Evolutionary conservation across 2,329 filamentous ascomycete genomes (phyloP).

Genomic region (Stylonectria norvegica): DNA sequence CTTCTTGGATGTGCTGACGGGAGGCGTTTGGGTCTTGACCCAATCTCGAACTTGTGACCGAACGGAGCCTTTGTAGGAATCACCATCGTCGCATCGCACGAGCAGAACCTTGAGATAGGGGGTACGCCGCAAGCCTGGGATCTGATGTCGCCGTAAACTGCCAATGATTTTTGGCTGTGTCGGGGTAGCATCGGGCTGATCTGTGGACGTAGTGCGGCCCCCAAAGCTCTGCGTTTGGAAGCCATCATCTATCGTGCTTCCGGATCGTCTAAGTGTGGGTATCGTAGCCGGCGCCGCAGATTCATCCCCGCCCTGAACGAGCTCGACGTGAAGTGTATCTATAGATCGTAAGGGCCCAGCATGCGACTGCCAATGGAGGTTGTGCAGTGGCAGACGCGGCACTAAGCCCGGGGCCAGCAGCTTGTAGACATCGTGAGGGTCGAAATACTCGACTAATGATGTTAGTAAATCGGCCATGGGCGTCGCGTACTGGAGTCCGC

Average conservation of each 20-base stretch:
- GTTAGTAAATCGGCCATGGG: constrained; percentile 4
- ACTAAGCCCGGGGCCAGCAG: constrained; percentile 74
- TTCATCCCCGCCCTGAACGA: constrained; percentile 62
- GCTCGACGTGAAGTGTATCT: constrained; percentile 84
- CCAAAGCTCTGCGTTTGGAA: constrained; percentile 57
- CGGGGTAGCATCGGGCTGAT: constrained; percentile 36
- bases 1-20: constrained; percentile 52
- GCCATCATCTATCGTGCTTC: constrained; percentile 50
- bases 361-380: constrained; percentile 96
- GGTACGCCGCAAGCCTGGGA: constrained; percentile 86
- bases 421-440: constrained; percentile 85
- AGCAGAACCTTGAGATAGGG: constrained; percentile 91
- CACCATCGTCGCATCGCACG: constrained; percentile 91
- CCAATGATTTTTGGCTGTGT: constrained; percentile 32
- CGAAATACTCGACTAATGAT: constrained; percentile 83
- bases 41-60: constrained; percentile 82
- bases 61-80: constrained; percentile 80
- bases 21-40: constrained; percentile 73
- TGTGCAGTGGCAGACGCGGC: constrained; percentile 76
- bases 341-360: constrained; percentile 89
- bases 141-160: constrained; percentile 73
- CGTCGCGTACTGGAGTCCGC: constrained; percentile 19
- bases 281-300: constrained; percentile 34
- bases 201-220: constrained; percentile 37
- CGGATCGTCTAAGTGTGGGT: constrained; percentile 30